These are phyloP conservation scores for Alternaria panax DNA, from an alignment of 2,329 filamentous ascomycete genomes.

Conservation along the genomic window DNA sequence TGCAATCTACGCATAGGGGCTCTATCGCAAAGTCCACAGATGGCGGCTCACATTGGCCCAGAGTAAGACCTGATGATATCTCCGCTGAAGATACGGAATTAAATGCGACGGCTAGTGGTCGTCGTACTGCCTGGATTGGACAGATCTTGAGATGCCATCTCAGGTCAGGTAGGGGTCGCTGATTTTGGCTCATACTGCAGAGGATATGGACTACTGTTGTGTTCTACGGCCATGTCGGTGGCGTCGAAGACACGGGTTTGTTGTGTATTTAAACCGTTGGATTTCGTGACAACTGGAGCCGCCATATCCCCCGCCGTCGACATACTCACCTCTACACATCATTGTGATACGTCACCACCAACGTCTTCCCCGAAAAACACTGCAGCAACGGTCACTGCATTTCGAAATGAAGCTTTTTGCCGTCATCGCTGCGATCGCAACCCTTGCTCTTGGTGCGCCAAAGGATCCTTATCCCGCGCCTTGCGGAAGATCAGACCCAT, in stretches of 20 bases:
- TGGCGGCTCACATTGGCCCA: slow-evolving; percentile 3
- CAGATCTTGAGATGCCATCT: not conserved
- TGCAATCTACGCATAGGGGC: slow-evolving; percentile 22
- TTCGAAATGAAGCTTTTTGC: slow-evolving; percentile 22
- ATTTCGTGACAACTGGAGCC: not conserved
- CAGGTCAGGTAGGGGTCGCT: not conserved
- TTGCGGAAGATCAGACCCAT: slow-evolving; percentile 38
- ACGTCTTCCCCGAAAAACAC: not conserved
- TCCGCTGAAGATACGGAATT: slow-evolving; percentile 6
- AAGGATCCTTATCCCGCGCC: slow-evolving; percentile 40
- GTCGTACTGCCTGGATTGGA: slow-evolving; percentile 7
- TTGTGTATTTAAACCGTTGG: slow-evolving; percentile 16
- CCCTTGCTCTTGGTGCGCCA: slow-evolving; percentile 28
- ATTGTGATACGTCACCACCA: not conserved
- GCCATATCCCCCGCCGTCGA: not conserved
- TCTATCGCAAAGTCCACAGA: slow-evolving; percentile 6
- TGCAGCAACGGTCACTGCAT: not conserved
- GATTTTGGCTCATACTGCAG: slow-evolving; percentile 7
- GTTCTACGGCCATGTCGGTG: slow-evolving; percentile 14
- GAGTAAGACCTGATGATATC: not conserved
- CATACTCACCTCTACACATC: not conserved
- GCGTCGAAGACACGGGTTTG: slow-evolving; percentile 10
- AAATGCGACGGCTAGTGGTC: not conserved
- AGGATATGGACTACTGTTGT: not conserved
- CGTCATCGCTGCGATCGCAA: slow-evolving; percentile 22